phyloP scores from a whole-genome alignment of 768 basidiomycete genomes.

The Leccinum longicurvipes region DNA sequence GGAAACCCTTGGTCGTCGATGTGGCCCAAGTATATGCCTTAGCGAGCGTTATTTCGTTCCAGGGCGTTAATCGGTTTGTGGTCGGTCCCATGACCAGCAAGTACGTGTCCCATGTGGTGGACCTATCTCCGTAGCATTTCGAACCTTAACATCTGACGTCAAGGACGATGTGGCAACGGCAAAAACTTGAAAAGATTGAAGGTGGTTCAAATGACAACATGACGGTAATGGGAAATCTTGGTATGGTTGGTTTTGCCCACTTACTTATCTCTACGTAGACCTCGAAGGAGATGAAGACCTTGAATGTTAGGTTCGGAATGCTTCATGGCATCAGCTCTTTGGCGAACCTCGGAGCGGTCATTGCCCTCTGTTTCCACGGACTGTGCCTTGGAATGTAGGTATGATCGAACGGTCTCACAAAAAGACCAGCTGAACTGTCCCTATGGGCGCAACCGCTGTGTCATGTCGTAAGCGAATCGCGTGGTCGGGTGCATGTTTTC shows the following conservation, averaged over 20 bases:
- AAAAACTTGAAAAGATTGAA: constrained; percentile 71
- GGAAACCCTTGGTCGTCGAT: constrained; percentile 49
- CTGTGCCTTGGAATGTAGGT: constrained; percentile 58
- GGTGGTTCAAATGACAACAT: constrained; percentile 63
- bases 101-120: constrained; percentile 33
- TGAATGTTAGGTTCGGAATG: constrained; percentile 63
- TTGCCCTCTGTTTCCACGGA: constrained; percentile 65
- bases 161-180: constrained; percentile 75
- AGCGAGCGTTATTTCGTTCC: constrained; percentile 39
- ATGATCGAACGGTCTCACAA: constrained; percentile 40
- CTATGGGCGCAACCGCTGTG: not conserved
- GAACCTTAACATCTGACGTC: not conserved
- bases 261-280: constrained; percentile 40
- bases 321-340: constrained; percentile 70
- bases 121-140: not conserved
- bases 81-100: constrained; percentile 72
- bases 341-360: constrained; percentile 58
- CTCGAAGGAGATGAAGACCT: constrained; percentile 62
- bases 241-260: constrained; percentile 3
- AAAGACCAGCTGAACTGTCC: not conserved
- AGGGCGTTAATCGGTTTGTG: constrained; percentile 62
- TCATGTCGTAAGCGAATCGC: not conserved
- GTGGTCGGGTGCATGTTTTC: not conserved
- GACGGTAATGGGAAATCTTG: constrained; percentile 43
- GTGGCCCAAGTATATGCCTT: constrained; percentile 66